A percentile compares a stretch with the other conserved stretches of the same genome.
These are phyloP conservation scores for Phialophora chinensis DNA, from an alignment of 2,329 filamentous ascomycete genomes.

Conservation along the genomic window DNA sequence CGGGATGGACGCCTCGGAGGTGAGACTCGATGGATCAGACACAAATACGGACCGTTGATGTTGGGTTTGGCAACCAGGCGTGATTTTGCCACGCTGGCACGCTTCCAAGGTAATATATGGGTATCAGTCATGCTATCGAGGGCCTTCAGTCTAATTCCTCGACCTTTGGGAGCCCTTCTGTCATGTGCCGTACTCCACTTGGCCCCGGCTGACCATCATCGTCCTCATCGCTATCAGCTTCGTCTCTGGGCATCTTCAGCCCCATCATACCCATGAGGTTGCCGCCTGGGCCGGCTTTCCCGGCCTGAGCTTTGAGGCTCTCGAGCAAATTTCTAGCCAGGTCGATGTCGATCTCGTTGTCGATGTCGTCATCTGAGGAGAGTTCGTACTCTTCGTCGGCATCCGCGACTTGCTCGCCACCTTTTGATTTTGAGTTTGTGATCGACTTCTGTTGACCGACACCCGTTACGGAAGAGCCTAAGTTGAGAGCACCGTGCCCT, in stretches of 20 bases:
- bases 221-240: conserved; percentile 18
- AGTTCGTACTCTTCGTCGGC: conserved; percentile 37
- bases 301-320: conserved; percentile 88
- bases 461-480: conserved; percentile 42
- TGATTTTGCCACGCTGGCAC: too few species aligned
- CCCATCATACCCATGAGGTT: conserved; percentile 87
- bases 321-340: conserved; percentile 89
- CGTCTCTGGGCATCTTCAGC: conserved; percentile 28
- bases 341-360: conserved; percentile 81
- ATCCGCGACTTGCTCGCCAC: conserved; percentile 19
- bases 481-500: conserved; percentile 52
- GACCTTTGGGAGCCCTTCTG: neutral
- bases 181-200: conserved; percentile 18
- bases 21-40: too few species aligned
- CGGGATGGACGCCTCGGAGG: too few species aligned
- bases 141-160: conserved; percentile 11
- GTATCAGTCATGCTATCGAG: neutral
- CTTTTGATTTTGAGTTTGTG: conserved; percentile 10
- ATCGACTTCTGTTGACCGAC: conserved; percentile 40
- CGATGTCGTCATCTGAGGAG: conserved; percentile 47
- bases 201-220: conserved; percentile 27
- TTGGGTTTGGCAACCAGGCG: too few species aligned
- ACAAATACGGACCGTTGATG: too few species aligned
- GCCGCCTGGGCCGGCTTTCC: conserved; percentile 81
- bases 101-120: too few species aligned